phyloP scores from a whole-genome alignment of 2,329 filamentous ascomycete genomes.

The Aspergillus amoenus region DNA sequence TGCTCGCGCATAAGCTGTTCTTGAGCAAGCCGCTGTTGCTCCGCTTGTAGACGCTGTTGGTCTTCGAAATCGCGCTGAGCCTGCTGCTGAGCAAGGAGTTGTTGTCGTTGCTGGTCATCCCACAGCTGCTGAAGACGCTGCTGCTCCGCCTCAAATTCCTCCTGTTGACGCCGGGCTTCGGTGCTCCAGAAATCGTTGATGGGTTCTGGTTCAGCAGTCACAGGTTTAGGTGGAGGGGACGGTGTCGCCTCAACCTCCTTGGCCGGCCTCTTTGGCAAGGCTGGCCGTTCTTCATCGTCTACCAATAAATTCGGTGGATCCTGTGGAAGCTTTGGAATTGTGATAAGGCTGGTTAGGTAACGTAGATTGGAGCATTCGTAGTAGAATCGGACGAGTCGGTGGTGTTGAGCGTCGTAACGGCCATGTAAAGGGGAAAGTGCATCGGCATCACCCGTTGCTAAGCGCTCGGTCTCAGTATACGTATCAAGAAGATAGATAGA shows the following conservation, averaged over 20 bases:
- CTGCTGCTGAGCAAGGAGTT: constrained; percentile 79
- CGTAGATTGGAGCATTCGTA: constrained; percentile 98
- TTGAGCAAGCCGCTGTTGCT: constrained; percentile 87
- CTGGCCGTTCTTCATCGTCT: constrained; percentile 80
- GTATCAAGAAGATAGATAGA: not conserved
- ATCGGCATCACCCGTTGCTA: constrained; percentile 88
- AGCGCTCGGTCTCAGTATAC: constrained; percentile 11
- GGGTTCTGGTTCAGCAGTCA: constrained; percentile 78
- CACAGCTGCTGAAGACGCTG: constrained; percentile 82
- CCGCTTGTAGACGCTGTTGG: constrained; percentile 80
- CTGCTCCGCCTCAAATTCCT: constrained; percentile 94
- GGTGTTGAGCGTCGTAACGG: constrained; percentile 93
- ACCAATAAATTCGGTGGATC: constrained; percentile 86
- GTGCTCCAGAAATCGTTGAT: constrained; percentile 98
- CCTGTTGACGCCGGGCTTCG: constrained; percentile 85
- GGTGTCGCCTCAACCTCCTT: constrained; percentile 69
- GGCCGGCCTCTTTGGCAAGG: constrained; percentile 72
- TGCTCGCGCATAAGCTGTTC: constrained; percentile 88
- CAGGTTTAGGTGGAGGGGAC: constrained; percentile 64
- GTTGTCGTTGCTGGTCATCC: constrained; percentile 74
- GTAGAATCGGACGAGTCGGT: constrained; percentile 95
- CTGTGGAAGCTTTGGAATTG: constrained; percentile 90
- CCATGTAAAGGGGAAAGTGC: constrained; percentile 83
- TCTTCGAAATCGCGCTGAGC: constrained; percentile 96
- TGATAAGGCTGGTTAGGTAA: constrained; percentile 94